These are phyloP conservation scores for Ogataea trehaloabstinens DNA, from an alignment of 805 yeast genomes.

Conservation along the genomic window DNA sequence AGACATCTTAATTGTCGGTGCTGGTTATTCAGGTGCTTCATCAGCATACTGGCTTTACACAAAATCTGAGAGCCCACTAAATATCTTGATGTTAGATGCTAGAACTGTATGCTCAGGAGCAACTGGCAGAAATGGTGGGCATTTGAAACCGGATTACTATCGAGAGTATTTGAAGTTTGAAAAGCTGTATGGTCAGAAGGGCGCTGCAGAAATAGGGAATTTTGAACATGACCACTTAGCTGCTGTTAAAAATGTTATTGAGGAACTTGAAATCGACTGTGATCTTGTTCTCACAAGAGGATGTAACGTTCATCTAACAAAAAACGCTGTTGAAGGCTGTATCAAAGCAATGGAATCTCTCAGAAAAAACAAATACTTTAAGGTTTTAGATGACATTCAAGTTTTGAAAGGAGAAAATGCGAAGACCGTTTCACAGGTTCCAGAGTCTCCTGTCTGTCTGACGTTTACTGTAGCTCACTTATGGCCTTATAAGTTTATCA, in stretches of 20 bases:
- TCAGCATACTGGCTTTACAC: conserved; percentile 26
- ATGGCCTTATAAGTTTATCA: conserved; percentile 42
- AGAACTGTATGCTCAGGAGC: conserved; percentile 40
- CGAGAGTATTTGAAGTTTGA: conserved; percentile 16
- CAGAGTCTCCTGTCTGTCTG: conserved; percentile 27
- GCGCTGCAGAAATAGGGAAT: conserved; percentile 36
- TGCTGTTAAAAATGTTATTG: conserved; percentile 31
- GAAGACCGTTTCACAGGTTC: conserved; percentile 25
- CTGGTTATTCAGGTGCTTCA: conserved; percentile 46
- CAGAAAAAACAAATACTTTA: conserved; percentile 24
- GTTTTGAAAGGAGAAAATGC: conserved; percentile 31
- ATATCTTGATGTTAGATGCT: conserved; percentile 35
- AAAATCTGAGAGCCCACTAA: conserved; percentile 4
- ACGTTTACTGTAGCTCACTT: conserved; percentile 40
- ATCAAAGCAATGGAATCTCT: conserved; percentile 11
- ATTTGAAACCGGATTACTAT: conserved; percentile 37
- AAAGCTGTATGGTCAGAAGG: conserved; percentile 19
- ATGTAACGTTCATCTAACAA: conserved; percentile 26
- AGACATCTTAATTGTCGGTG: conserved; percentile 43
- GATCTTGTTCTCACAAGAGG: conserved; percentile 30
- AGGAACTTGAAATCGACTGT: conserved; percentile 30
- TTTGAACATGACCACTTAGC: conserved; percentile 37
- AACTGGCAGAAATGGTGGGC: conserved; percentile 51
- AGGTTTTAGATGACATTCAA: conserved; percentile 28
- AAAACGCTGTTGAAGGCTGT: conserved; percentile 14